These are phyloP conservation scores for Aegilops speltoides DNA, from an alignment of 176 grass and related monocot genomes.

Conservation along the genomic window DNA sequence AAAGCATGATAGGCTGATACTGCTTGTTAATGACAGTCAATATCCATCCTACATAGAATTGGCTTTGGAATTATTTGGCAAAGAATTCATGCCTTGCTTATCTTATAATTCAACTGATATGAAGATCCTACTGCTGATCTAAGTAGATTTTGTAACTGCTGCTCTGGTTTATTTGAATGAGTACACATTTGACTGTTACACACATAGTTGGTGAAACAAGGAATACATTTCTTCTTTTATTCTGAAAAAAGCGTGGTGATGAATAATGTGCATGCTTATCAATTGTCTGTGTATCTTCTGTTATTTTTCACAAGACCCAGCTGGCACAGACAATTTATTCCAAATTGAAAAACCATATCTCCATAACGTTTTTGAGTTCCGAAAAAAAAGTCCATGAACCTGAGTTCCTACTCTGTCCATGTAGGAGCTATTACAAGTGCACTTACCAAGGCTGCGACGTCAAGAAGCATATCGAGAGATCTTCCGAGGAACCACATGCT, in stretches of 20 bases:
- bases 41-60: neutral
- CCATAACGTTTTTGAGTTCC: neutral
- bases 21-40: neutral
- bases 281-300: neutral
- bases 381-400: neutral
- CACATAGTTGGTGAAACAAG: neutral
- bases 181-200: neutral
- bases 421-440: constrained; percentile 85
- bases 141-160: neutral
- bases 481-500: constrained; percentile 48
- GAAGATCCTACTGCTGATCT: neutral
- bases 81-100: neutral
- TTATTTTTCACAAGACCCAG: neutral
- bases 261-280: neutral
- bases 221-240: neutral
- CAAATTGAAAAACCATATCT: neutral
- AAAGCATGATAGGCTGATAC: neutral
- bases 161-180: neutral
- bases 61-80: neutral
- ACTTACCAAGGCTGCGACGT: constrained; percentile 55
- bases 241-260: neutral
- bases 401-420: neutral
- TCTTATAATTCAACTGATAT: neutral
- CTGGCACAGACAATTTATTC: neutral
- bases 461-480: constrained; percentile 68